Conservation (phyloP, 345 rosid genomes). For the Populus davidiana region DNA sequence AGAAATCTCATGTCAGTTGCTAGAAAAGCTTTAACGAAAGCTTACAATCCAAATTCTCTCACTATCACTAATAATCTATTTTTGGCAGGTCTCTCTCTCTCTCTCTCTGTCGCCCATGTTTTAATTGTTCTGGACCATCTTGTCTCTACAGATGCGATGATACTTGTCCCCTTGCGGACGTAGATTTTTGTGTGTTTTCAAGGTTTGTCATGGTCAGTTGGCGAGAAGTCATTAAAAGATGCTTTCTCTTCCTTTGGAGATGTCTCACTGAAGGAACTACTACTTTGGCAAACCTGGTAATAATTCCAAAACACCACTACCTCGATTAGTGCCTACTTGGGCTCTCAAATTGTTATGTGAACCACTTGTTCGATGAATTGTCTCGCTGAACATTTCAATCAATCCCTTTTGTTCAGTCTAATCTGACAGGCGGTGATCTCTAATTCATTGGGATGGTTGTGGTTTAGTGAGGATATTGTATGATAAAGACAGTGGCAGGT, state of each 20-base stretch:
- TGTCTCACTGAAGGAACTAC: conserved; percentile 50
- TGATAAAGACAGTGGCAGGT: conserved; percentile 71
- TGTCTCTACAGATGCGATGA: background rate
- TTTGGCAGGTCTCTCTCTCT: conserved; percentile 48
- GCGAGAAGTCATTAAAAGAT: conserved; percentile 71
- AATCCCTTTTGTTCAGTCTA: background rate
- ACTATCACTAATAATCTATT: conserved; percentile 55
- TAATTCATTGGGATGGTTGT: background rate
- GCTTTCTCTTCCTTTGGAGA: conserved; percentile 76
- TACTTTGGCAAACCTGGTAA: background rate
- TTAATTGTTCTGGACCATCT: background rate
- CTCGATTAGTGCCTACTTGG: background rate
- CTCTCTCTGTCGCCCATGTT: background rate
- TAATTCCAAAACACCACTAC: background rate
- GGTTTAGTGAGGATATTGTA: conserved; percentile 64
- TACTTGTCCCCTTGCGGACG: background rate
- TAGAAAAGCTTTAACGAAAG: conserved; percentile 18
- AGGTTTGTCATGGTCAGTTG: conserved; percentile 81
- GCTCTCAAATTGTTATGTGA: background rate
- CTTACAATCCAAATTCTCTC: conserved; percentile 13
- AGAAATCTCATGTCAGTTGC: conserved; percentile 15
- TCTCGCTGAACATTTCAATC: conserved; percentile 22
- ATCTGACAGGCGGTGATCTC: background rate
- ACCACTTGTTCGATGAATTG: conserved; percentile 55
- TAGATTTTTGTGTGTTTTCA: conserved; percentile 6